Evolutionary conservation across 129 eudicot genomes (phyloP), one percentile per base, ranked within the genome.

Genomic region (Tanacetum coccineum): DNA sequence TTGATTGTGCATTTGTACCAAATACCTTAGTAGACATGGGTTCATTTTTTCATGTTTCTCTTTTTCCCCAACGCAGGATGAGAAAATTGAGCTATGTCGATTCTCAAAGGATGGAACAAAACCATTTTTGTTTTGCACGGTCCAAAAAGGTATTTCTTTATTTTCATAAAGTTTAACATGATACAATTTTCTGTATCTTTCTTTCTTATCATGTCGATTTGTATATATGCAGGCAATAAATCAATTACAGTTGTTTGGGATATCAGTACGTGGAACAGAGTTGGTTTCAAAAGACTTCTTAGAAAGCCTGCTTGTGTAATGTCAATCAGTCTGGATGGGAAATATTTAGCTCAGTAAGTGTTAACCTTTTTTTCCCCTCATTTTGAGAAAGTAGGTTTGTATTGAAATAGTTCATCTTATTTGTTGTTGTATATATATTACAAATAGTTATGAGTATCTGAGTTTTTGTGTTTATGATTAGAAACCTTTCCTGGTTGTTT

Each of bases 301-400:
- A 76, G 66, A 64, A 93, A 93, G 78, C 96, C 96, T 77, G 92
- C 96, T 45, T 84, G n/a, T 18, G 69, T 79, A 64, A 89, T 93
- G 95, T 84, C 99, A 12, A 70, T 78, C 63, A 93, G 96, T 62
- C 59, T 77, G 79, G 99, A 89, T 76, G 99, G 93, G 73, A 93
- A 93, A 73, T 93, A 93, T 84, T 87, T 93, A 74, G 95, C 96
- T 59, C 76, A 84, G 98, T 92, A 88, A 22, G 26, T 22, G 26
- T 22, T 22, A n/a, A n/a, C n/a, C n/a, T n/a, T n/a, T n/a, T n/a
- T n/a, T n/a, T n/a, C n/a, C n/a, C n/a, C n/a, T n/a, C n/a, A n/a
- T n/a, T n/a, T n/a, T n/a, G n/a, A n/a, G n/a, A n/a, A n/a, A n/a
- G n/a, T n/a, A n/a, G n/a, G n/a, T n/a, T n/a, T n/a, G n/a, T n/a